Percentiles rank a stretch among this genome's conserved stretches.
Conservation (phyloP, 1,139 yeast genomes). For the Pichiaceae sp. region DNA sequence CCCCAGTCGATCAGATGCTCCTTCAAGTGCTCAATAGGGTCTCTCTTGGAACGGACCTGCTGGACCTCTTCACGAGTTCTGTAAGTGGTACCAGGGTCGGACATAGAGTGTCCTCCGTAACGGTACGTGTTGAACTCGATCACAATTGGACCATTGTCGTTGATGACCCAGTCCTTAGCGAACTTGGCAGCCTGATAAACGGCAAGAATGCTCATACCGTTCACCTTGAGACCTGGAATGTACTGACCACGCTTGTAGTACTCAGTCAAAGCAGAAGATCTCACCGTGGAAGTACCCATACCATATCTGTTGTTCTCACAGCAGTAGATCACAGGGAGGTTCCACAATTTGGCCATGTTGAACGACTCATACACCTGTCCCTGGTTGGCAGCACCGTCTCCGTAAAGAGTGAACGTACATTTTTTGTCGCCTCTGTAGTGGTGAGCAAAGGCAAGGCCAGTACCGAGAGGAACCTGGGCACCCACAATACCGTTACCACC, state of each 20-base stretch:
- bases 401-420: slow-evolving; percentile 84
- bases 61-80: slow-evolving; percentile 99
- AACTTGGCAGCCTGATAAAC: slow-evolving; percentile 93
- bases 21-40: slow-evolving; percentile 95
- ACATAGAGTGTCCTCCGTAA: slow-evolving; percentile 99
- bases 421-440: slow-evolving; percentile 78
- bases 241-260: slow-evolving; percentile 99
- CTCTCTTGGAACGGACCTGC: slow-evolving; percentile 97
- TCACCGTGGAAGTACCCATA: slow-evolving; percentile 97
- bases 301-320: slow-evolving; percentile 99
- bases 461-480: slow-evolving; percentile 97
- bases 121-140: slow-evolving; percentile 96
- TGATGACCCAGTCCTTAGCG: slow-evolving; percentile 91
- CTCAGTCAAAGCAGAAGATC: slow-evolving; percentile 94
- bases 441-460: slow-evolving; percentile 96
- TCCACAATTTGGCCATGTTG: slow-evolving; percentile 99
- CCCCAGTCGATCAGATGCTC: slow-evolving; percentile 71
- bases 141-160: slow-evolving; percentile 94
- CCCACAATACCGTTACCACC: slow-evolving; percentile 99
- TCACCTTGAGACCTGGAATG: slow-evolving; percentile 96
- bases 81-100: slow-evolving; percentile 99
- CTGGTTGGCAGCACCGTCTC: slow-evolving; percentile 99
- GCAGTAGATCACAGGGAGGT: slow-evolving; percentile 86
- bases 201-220: slow-evolving; percentile 97
- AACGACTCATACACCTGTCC: slow-evolving; percentile 97